Evolutionary conservation across 257 asterid species (phyloP), one percentile per base, ranked within the genome.

Genomic region (Nicotiana obtusifolia): DNA sequence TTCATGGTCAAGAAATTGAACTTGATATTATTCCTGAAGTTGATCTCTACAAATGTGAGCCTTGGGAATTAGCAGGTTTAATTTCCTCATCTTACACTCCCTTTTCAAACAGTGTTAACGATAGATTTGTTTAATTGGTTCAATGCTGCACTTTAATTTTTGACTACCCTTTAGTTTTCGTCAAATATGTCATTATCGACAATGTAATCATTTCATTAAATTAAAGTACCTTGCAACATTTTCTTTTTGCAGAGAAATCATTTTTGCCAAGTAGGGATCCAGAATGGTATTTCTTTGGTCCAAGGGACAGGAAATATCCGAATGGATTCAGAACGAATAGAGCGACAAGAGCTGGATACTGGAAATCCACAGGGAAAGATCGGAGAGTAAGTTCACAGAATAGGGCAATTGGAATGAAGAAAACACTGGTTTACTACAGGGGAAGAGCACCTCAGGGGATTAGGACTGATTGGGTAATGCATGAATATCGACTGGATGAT

Each of bases 1-100:
- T 95, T 54, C 98, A 92, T 26, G 98, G 98, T 37, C 94, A 84
- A 20, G 92, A 95, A 82, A 95, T 95, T 83, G 99, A 93, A 81
- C 95, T 95, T 76, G 97, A 95, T 56, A 93, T 95, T 83, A 95
- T 95, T 64, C 99, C 99, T 0, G 99, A 95, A 82, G 93, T 95
- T 71, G 99, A 95, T 91, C 99, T 95, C 77, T 95, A 95, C 97
- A 95, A 95, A 89, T 95, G 98, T 76, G 99, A 95, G 89, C 99
- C 99, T 0, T 95, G 99, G 98, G 97, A 95, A 57, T 90, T 95
- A 57, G 94, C 97, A 92, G 98, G 98, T 94, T 35, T 67, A 5
- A 10, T 16, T 35, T 28, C 47, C 22, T 22, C 20, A 16, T 35
- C 22, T 33, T 5, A 52, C 57, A 1, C 61, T 14, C 57, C 57